These are phyloP conservation scores for Pogostemon cablin DNA, from an alignment of 257 asterid species.

Conservation along the genomic window DNA sequence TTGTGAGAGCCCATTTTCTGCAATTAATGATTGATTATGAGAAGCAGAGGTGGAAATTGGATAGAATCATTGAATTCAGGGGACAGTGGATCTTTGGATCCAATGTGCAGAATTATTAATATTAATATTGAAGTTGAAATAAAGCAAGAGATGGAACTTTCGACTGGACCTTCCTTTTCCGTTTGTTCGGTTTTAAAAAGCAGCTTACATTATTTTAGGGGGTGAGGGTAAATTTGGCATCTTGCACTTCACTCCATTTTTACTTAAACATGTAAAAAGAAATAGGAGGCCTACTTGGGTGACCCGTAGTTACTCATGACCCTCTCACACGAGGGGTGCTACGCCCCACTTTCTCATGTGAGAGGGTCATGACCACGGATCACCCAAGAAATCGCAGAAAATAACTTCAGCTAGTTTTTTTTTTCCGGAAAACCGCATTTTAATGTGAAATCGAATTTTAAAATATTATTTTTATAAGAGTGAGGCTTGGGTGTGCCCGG, in stretches of 20 bases:
- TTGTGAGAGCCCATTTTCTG: constrained; percentile 42
- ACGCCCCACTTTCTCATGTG: no score
- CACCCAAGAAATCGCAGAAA: no score
- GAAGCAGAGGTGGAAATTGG: constrained; percentile 30
- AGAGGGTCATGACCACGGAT: no score
- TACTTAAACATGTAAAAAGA: not conserved
- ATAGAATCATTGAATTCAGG: constrained; percentile 16
- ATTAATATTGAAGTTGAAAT: not conserved
- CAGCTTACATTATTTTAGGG: not conserved
- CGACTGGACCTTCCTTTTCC: constrained; percentile 36
- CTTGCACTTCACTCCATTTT: not conserved
- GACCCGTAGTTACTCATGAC: no score
- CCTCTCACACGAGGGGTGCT: no score
- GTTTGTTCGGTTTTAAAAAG: constrained; percentile 44
- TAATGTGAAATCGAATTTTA: no score
- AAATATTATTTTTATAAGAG: no score
- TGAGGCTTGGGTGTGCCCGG: no score
- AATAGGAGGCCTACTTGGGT: not conserved
- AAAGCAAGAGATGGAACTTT: constrained; percentile 29
- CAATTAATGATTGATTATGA: not conserved
- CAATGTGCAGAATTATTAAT: constrained; percentile 20
- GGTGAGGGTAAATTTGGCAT: constrained; percentile 30
- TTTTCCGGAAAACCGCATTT: no score
- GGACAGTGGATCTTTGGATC: constrained; percentile 36
- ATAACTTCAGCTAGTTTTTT: no score